Base-by-base conservation (phyloP, 139 green algal genomes). In the Deuterostichococcus epilithicus region DNA sequence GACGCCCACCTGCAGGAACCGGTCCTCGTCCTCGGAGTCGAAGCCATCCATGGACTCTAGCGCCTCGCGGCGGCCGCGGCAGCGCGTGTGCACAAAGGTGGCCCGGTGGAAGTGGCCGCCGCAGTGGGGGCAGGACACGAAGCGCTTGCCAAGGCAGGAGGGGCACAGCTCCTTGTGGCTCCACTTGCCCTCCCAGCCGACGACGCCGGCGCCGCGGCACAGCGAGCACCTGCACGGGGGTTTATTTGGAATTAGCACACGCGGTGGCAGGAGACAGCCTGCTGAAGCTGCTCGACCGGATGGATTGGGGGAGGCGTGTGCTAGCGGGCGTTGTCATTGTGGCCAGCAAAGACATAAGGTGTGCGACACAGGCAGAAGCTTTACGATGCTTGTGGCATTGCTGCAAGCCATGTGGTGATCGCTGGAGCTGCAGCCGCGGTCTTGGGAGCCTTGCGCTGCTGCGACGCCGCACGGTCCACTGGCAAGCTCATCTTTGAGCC, bases 171-270 rank as follows among this genome's bases (percentile, higher is more conserved):
- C 78, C 67, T 68, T 65, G 59, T 84, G 73, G 34, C 36, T 58
- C 81, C 79, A 84, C 52, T 86, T 86, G 45, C 78, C 81, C 39
- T 86, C 78, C 78, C 78, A 86, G 33, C 80, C 74, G 30, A 86
- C 78, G 23, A 52, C 63, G 30, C 81, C 81, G 25, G 39, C 67
- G 13, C 81, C 81, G 32, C 26, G 70, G 35, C 81, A 86, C n/a
- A 86, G 68, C 20, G 78, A 78, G 68, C 81, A 86, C 74, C 77
- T 82, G 72, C 71, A 34, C 8, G 36, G 22, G 36, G 45, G 36
- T 52, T 52, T 8, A 13, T 13, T 52, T 52, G 42, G 42, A 8
- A 52, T 13, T 23, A 23, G 8, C 13, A 13, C 8, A 52, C 8
- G 42, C 42, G 8, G 42, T 52, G 8, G 13, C 8, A 13, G 42